Conservation (phyloP, 345 rosid genomes). For the Boechera divaricarpa region DNA sequence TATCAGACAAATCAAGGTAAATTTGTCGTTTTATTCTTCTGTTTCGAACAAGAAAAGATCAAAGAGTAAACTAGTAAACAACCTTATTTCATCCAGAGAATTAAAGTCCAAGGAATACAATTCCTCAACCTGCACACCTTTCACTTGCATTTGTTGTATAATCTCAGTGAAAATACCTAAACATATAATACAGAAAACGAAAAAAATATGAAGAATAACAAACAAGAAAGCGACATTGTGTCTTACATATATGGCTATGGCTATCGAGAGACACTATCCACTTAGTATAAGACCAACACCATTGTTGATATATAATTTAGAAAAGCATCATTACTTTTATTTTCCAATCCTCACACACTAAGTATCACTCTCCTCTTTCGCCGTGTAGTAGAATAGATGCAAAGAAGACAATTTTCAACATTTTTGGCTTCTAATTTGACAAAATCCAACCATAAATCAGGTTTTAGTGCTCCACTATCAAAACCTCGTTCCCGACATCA, state of each 20-base stretch:
- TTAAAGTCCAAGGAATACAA: constrained; percentile 41
- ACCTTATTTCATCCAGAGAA: constrained; percentile 41
- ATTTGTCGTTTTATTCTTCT: not conserved
- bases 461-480: too few species aligned
- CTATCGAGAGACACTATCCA: not conserved
- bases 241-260: constrained; percentile 1
- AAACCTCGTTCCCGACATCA: not conserved
- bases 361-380: not conserved
- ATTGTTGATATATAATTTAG: not conserved
- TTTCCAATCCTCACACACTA: constrained; percentile 1
- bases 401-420: not conserved
- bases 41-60: too few species aligned
- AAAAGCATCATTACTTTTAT: not conserved
- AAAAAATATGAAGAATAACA: not conserved
- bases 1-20: not conserved
- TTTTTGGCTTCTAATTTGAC: not conserved
- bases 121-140: constrained; percentile 47
- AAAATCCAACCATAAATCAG: not conserved
- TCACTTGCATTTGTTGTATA: constrained; percentile 49
- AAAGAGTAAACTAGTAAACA: not conserved
- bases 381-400: too few species aligned
- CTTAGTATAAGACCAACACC: not conserved
- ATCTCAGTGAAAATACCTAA: constrained; percentile 47
- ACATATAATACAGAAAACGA: not conserved
- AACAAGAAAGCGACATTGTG: not conserved